Evolutionary conservation across 1,284 basidiomycete genomes (phyloP).

Genomic region (Irpex sp.): DNA sequence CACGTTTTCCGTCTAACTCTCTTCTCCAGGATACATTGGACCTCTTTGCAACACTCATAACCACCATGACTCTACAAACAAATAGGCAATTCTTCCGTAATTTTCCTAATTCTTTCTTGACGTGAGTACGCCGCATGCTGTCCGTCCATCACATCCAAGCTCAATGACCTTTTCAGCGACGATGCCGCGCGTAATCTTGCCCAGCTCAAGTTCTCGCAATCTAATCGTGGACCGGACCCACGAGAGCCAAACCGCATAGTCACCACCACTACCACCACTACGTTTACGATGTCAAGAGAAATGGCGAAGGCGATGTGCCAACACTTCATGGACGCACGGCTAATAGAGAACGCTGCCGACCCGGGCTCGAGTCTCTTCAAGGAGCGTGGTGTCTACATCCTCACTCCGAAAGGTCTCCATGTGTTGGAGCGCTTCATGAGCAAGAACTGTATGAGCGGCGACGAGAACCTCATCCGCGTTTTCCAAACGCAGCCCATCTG

Average conservation of each 20-base stretch:
- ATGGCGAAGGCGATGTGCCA: constrained; percentile 99
- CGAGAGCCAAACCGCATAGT: constrained; percentile 96
- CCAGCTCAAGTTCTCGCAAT: constrained; percentile 98
- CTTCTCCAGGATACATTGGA: constrained; percentile 87
- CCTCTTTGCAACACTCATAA: constrained; percentile 94
- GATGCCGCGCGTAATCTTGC: constrained; percentile 93
- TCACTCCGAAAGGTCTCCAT: constrained; percentile 97
- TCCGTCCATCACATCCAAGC: background rate
- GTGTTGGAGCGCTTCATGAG: constrained; percentile 98
- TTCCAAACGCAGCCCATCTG: constrained; percentile 95
- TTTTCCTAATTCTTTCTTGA: constrained; percentile 94
- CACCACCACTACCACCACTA: constrained; percentile 98
- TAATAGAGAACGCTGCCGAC: constrained; percentile 96
- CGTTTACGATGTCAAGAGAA: constrained; percentile 98
- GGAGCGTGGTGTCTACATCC: constrained; percentile 92
- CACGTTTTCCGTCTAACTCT: constrained; percentile 11
- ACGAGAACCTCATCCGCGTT: constrained; percentile 80
- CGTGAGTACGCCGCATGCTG: constrained; percentile 53
- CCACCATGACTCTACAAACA: constrained; percentile 84
- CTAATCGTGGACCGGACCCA: constrained; percentile 96
- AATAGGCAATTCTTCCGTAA: constrained; percentile 97
- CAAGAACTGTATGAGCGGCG: constrained; percentile 97
- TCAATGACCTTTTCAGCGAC: constrained; percentile 54
- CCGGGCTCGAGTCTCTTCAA: constrained; percentile 88
- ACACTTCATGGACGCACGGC: constrained; percentile 97